Base-by-base conservation (phyloP, 1,284 basidiomycete genomes). In the Melampsora larici-populina region DNA sequence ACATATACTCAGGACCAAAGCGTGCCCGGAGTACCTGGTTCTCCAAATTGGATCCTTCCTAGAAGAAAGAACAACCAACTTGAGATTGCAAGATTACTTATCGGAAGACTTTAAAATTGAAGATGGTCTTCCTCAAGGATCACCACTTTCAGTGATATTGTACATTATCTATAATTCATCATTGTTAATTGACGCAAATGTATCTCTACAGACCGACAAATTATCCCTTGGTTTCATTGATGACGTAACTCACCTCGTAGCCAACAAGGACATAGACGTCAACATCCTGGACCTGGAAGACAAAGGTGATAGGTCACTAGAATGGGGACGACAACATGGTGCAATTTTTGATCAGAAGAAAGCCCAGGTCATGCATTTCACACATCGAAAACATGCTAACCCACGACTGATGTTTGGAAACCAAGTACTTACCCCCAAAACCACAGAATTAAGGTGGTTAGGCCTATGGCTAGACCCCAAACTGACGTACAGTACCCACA, bases 391-490 rank as follows among this genome's bases (percentile, higher is more conserved):
- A n/a, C 2, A 33, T 9, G 18, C 51, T 9, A 33, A 4, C 5
- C 17, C 6, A n/a, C 17, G 8, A 15, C 7, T 70, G 2, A 4
- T 13, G 4, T 55, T 70, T 17, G 69, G 29, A 8, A 4, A 11
- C 13, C 26, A 31, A 55, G 13, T 24, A 17, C 31, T 31, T 17
- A 15, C 11, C 13, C 26, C n/a, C n/a, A n/a, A n/a, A n/a, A n/a
- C n/a, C n/a, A n/a, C n/a, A n/a, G n/a, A 69, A 24, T 31, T 69
- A 46, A 46, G 46, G 26, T 69, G 67, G 67, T 49, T 69, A 69
- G 67, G 67, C 8, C 21, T 49, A 26, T 11, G 9, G 9, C 43
- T 69, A 13, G 43, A 43, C 18, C 21, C 31, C 9, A 69, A n/a
- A 43, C 58, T 72, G n/a, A 62, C 58, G 21, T 63, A 62, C 24